A percentile compares a stretch with the other conserved stretches of the same genome.
Evolutionary conservation across 768 basidiomycete genomes (phyloP).

Genomic region (Fomitopsis serialis): DNA sequence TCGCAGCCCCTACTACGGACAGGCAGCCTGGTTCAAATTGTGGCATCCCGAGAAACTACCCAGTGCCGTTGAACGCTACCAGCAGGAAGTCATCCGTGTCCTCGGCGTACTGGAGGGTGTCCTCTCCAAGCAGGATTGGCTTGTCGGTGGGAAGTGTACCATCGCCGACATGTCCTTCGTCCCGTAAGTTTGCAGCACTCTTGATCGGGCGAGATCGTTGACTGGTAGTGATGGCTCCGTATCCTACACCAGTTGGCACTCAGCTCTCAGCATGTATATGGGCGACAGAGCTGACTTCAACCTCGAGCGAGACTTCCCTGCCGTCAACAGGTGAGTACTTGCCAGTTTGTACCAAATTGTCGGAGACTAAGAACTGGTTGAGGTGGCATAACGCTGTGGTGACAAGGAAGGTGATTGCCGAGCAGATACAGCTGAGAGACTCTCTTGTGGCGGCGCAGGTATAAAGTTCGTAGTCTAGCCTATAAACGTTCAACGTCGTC

Average conservation of each 20-base stretch:
- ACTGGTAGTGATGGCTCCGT: background rate
- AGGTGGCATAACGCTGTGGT: constrained; percentile 2
- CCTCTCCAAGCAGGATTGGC: constrained; percentile 14
- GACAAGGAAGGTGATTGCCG: background rate
- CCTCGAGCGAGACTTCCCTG: constrained; percentile 17
- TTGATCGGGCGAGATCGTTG: background rate
- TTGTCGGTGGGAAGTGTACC: constrained; percentile 13
- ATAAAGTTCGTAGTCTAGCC: no score
- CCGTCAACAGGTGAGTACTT: constrained; percentile 7
- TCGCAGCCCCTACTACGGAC: constrained; percentile 14
- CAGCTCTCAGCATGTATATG: background rate
- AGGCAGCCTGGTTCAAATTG: constrained; percentile 9
- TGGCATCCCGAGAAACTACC: constrained; percentile 11
- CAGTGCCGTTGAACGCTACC: constrained; percentile 17
- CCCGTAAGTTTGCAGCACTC: background rate
- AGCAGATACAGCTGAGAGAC: no score
- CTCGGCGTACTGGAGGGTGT: constrained; percentile 17
- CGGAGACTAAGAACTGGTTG: background rate
- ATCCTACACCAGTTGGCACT: constrained; percentile 11
- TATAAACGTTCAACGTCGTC: no score
- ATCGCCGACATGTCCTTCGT: constrained; percentile 16
- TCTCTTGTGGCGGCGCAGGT: no score
- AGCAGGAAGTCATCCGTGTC: constrained; percentile 18
- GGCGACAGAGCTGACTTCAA: constrained; percentile 6
- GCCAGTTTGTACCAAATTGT: background rate